Evolutionary conservation across 345 rosid genomes (phyloP).

Genomic region (Populus tremula): DNA sequence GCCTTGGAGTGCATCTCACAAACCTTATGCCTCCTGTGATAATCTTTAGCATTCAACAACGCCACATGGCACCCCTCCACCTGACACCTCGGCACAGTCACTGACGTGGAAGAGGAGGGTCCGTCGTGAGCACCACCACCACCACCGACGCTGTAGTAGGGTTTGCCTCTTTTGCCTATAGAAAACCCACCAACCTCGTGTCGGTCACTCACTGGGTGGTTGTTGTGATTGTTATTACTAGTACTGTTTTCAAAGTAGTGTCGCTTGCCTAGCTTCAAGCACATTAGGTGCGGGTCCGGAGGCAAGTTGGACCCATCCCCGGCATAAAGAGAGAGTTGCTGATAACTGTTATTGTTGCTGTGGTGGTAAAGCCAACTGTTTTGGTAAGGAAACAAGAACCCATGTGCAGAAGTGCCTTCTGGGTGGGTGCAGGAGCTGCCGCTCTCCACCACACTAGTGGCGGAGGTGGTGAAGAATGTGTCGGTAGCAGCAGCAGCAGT

Average conservation of each 20-base stretch:
- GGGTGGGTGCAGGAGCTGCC: background rate
- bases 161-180: conserved; percentile 35
- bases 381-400: conserved; percentile 21
- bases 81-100: conserved; percentile 57
- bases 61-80: conserved; percentile 68
- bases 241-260: conserved; percentile 46
- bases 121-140: conserved; percentile 6
- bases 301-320: conserved; percentile 34
- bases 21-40: conserved; percentile 77
- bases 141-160: conserved; percentile 13
- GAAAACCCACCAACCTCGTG: conserved; percentile 10
- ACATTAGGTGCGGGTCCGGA: conserved; percentile 50
- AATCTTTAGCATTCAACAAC: conserved; percentile 60
- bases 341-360: conserved; percentile 10
- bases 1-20: conserved; percentile 79
- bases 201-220: conserved; percentile 1
- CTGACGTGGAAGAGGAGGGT: conserved; percentile 15
- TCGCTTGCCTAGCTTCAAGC: conserved; percentile 56
- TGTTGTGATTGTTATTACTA: background rate
- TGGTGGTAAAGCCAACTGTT: background rate
- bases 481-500: background rate
- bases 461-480: background rate
- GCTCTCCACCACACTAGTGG: background rate
- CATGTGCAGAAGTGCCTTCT: conserved; percentile 10
- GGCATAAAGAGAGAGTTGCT: conserved; percentile 24